A percentile compares a stretch with the other conserved stretches of the same genome.
phyloP scores from a whole-genome alignment of 176 grass and related monocot genomes.

The Alloteropsis semialata region DNA sequence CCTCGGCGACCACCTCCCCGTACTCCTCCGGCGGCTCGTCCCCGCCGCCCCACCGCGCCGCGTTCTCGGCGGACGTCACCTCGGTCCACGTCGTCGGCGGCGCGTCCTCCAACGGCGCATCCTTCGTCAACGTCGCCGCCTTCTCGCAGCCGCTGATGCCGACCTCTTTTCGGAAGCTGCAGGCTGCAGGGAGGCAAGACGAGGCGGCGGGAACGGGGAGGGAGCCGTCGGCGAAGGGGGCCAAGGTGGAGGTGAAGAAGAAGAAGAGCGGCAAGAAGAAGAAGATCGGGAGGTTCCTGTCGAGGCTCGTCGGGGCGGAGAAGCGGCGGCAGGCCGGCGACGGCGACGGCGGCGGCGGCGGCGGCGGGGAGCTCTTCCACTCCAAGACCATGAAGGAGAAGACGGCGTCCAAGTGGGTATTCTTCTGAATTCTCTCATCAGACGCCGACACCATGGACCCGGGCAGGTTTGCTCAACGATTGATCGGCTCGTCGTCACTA shows the following conservation, averaged over 20 bases:
- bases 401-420: constrained; percentile 65
- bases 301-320: constrained; percentile 62
- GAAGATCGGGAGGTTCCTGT: constrained; percentile 76
- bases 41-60: constrained; percentile 16
- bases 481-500: neutral
- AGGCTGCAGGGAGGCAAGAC: neutral
- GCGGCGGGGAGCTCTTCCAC: constrained; percentile 53
- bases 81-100: constrained; percentile 14
- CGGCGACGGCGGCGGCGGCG: constrained; percentile 25
- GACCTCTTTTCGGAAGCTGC: neutral
- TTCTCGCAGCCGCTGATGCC: constrained; percentile 44
- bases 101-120: neutral
- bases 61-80: constrained; percentile 35
- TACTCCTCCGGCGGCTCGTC: constrained; percentile 37
- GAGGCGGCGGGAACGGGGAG: constrained; percentile 9
- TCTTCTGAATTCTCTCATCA: constrained; percentile 44
- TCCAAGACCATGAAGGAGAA: constrained; percentile 91
- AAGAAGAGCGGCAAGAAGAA: constrained; percentile 74
- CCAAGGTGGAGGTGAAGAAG: constrained; percentile 48
- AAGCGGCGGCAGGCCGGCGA: constrained; percentile 43
- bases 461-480: neutral
- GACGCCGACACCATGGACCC: neutral
- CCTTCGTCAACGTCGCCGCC: constrained; percentile 30
- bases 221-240: constrained; percentile 18
- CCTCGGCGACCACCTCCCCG: constrained; percentile 21